phyloP scores from a whole-genome alignment of 164 flowering plant species.

The Taxillus chinensis region DNA sequence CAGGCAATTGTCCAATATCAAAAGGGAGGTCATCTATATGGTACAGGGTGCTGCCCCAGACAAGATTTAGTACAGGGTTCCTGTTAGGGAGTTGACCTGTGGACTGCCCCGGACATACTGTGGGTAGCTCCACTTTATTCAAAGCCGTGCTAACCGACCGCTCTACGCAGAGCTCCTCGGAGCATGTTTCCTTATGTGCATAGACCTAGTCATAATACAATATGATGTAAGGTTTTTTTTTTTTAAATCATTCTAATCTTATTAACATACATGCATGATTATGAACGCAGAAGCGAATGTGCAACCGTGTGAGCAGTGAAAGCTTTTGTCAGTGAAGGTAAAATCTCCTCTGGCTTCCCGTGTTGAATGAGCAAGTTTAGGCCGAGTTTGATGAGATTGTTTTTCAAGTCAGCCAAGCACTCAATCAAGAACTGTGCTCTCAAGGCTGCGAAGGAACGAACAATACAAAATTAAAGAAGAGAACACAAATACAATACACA shows the following conservation, averaged over 20 bases:
- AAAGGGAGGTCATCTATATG: slow-evolving; percentile 91
- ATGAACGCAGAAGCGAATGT: slow-evolving; percentile 4
- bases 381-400: slow-evolving; percentile 60
- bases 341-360: slow-evolving; percentile 80
- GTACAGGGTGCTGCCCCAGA: slow-evolving; percentile 88
- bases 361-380: slow-evolving; percentile 62
- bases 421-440: slow-evolving; percentile 75
- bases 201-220: slow-evolving; percentile 42
- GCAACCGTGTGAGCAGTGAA: slow-evolving; percentile 75
- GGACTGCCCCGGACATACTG: slow-evolving; percentile 8
- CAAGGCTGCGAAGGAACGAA: slow-evolving; percentile 40
- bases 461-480: too few species aligned
- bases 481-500: too few species aligned
- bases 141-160: slow-evolving; percentile 35
- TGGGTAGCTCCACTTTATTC: slow-evolving; percentile 14
- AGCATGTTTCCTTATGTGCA: slow-evolving; percentile 94
- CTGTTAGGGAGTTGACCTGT: slow-evolving; percentile 11
- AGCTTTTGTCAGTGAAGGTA: slow-evolving; percentile 59
- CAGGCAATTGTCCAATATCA: slow-evolving; percentile 41
- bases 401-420: slow-evolving; percentile 69
- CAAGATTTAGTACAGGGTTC: slow-evolving; percentile 45
- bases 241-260: background rate
- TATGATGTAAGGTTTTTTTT: background rate
- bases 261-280: background rate
- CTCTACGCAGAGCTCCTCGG: slow-evolving; percentile 76